Evolutionary conservation across 2,329 filamentous ascomycete genomes (phyloP).

Genomic region (Trichophyton simii): DNA sequence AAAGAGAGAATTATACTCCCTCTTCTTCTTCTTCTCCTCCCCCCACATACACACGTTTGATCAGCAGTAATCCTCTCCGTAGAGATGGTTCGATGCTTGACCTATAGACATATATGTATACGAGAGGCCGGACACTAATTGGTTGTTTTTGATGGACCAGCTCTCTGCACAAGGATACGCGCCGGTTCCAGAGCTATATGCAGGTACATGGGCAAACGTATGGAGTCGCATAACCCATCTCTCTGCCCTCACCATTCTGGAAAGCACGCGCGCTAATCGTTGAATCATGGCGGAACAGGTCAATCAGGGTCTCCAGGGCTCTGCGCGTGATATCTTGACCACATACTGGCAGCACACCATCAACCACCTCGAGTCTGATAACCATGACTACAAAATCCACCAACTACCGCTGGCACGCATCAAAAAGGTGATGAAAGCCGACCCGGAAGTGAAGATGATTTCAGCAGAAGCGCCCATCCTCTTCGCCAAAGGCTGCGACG

Average conservation of each 20-base stretch:
- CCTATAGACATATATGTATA: constrained; percentile 8
- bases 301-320: constrained; percentile 83
- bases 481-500: constrained; percentile 96
- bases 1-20: not conserved
- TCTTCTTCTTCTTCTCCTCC: not conserved
- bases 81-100: not conserved
- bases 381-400: constrained; percentile 96
- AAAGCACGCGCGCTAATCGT: not conserved
- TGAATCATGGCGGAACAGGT: constrained; percentile 45
- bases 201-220: constrained; percentile 90
- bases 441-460: constrained; percentile 99
- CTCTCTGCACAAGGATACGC: constrained; percentile 78
- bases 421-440: constrained; percentile 99
- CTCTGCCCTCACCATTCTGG: not conserved
- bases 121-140: not conserved
- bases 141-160: constrained; percentile 33
- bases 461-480: constrained; percentile 95
- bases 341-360: constrained; percentile 99
- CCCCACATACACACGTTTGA: not conserved
- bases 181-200: constrained; percentile 81
- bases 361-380: constrained; percentile 84
- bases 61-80: not conserved
- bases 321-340: constrained; percentile 92
- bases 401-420: constrained; percentile 94
- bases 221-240: constrained; percentile 21